Evolutionary conservation across 805 yeast genomes (phyloP), one percentile per base, ranked within the genome.

Genomic region (Myxozyma sirexii): DNA sequence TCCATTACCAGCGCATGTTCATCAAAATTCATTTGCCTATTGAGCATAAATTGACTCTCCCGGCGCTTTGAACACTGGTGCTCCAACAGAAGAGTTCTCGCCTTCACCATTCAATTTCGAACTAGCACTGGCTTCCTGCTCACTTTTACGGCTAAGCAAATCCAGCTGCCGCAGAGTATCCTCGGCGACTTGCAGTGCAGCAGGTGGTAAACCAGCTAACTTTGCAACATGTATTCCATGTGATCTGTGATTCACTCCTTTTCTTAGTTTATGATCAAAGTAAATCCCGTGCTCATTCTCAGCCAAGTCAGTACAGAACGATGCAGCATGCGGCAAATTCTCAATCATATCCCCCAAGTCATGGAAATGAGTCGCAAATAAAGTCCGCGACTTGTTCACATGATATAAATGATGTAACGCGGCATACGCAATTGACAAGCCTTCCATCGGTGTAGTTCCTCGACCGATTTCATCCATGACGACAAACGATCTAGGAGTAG

Each of bases 361-460:
- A n/a, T 64, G 90, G 73, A 85, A 91, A 76, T 91, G 97, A 0
- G 97, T 91, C 0, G 97, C 97, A 77, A 91, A 91, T n/a, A 91
- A 74, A 0, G 92, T 79, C 26, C 93, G 79, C 67, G 94, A 86
- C 65, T 81, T 77, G 64, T 85, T 88, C 3, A 71, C 71, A 21
- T 75, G 71, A 13, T 82, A 65, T 56, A 91, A 73, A 68, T 84
- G 82, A 41, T 81, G 72, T 49, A 91, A 72, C 0, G 92, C 80
- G 0, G 96, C 92, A 75, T 78, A 89, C 1, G 97, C 96, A 56
- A 91, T 84, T 0, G 96, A 87, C 3, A 88, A 77, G 0, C 97
- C 97, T 74, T 91, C 97, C 53, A 77, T 77, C 0, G 90, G 86
- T 56, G 96, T 87, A 0, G 97, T 91, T 0, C 97, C 97, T 56